Base-by-base conservation (phyloP, 1,284 basidiomycete species). In the Ceraceosorus guamensis region DNA sequence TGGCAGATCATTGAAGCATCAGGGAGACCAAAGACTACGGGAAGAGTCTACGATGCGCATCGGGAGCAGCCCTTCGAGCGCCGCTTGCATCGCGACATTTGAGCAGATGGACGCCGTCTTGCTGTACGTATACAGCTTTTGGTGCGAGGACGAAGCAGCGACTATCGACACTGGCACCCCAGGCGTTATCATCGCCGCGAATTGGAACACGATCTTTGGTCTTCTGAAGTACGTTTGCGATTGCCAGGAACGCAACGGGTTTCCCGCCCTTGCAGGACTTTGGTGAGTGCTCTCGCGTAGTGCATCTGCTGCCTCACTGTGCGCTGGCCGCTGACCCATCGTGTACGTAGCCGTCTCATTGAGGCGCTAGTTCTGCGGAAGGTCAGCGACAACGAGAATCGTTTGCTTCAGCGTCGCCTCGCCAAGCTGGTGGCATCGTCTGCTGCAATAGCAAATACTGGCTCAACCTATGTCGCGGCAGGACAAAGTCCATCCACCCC, bases 101-200 rank as follows among this genome's bases (percentile, higher is more conserved):
- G 76, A 77, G 60, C 77, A 79, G 50, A 78, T 79, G 33, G 81
- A 82, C 58, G 77, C 80, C 13, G 71, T 79, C 32, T 67, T 81
- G 4, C 72, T 81, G 5, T 82, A 78, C 68, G 72, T 79, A 14
- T 80, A 79, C 60, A 71, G 78, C 24, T 80, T 80, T 63, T 81
- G 78, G 71, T 77, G 78, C 59, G 79, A 80, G 47, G 81, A 82
- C 24, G 50, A 57, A 18, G 48, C 55, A 4, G 49, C 53, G 11
- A 32, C 49, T 5, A 10, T 30, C 10, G n/a, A n/a, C n/a, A n/a
- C n/a, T n/a, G n/a, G n/a, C n/a, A n/a, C n/a, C n/a, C n/a, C n/a
- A n/a, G 46, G 46, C 46, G 47, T 18, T 3, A 30, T 46, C 43
- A 18, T 65, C 2, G 53, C 56, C 32, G 59, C 55, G 6, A 67